Evolutionary conservation across 257 asterid genomes (phyloP).

Genomic region (Solanum gandarillasii): DNA sequence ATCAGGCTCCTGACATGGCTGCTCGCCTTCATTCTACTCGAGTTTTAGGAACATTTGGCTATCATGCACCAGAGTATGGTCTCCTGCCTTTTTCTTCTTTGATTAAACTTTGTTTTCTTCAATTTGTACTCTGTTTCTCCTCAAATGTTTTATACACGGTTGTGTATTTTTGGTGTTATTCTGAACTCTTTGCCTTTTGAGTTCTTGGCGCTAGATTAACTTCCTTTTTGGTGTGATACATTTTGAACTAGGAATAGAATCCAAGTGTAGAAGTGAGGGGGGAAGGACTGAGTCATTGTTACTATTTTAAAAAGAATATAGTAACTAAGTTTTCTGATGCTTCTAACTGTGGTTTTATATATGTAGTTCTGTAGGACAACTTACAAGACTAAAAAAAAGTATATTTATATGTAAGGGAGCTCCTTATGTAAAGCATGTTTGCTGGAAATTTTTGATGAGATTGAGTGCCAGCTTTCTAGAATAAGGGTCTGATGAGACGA

Average conservation of each 20-base stretch:
- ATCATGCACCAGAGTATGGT: constrained; percentile 97
- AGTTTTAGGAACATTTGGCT: constrained; percentile 96
- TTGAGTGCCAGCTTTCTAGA: not conserved
- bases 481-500: not conserved
- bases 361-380: not conserved
- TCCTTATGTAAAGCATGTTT: not conserved
- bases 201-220: not conserved
- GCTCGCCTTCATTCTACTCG: constrained; percentile 99
- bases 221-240: not conserved
- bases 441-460: not conserved
- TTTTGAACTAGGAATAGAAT: not conserved
- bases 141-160: not conserved
- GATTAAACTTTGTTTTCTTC: not conserved
- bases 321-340: not conserved
- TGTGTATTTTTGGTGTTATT: not conserved
- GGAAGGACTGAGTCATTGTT: not conserved
- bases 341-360: not conserved
- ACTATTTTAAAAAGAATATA: not conserved
- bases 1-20: constrained; percentile 99
- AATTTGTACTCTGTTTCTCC: not conserved
- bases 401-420: not conserved
- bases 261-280: not conserved
- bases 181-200: not conserved
- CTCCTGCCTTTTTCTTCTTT: constrained; percentile 6
- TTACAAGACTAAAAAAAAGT: not conserved